Evolutionary conservation across 306 rosid genomes (phyloP).

Genomic region (Prunus mume): DNA sequence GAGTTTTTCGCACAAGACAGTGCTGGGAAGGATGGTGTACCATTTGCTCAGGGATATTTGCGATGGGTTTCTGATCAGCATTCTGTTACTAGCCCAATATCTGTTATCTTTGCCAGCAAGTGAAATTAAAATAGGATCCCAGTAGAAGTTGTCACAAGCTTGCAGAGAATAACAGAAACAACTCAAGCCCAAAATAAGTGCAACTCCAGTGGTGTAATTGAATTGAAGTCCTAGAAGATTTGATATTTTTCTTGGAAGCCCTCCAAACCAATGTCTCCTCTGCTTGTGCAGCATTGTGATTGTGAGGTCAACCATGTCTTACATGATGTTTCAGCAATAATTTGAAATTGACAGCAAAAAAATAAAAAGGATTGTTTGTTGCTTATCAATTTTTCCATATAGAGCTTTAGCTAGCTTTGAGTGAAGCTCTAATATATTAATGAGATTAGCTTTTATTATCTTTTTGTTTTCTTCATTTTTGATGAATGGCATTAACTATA

Average conservation of each 20-base stretch:
- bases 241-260: not conserved
- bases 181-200: not conserved
- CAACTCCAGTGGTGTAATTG: not conserved
- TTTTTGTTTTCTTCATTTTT: not conserved
- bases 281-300: not conserved
- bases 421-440: too few relatives aligned
- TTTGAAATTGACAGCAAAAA: not conserved
- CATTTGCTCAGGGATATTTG: constrained; percentile 39
- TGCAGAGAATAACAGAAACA: not conserved
- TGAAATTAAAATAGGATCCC: not conserved
- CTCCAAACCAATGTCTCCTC: not conserved
- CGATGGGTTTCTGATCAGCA: constrained; percentile 44
- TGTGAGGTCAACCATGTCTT: not conserved
- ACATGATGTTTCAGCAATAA: not conserved
- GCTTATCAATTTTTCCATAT: too few relatives aligned
- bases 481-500: not conserved
- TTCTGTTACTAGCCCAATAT: constrained; percentile 16
- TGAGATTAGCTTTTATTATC: too few relatives aligned
- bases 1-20: constrained; percentile 19
- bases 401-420: too few relatives aligned
- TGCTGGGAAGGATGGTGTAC: constrained; percentile 1
- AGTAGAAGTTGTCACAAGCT: not conserved
- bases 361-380: too few relatives aligned
- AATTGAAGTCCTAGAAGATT: not conserved
- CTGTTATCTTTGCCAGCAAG: constrained; percentile 6